Percentiles rank a stretch among this genome's conserved stretches.
Evolutionary conservation across 345 rosid genomes (phyloP).

Genomic region (Sonneratia alba): DNA sequence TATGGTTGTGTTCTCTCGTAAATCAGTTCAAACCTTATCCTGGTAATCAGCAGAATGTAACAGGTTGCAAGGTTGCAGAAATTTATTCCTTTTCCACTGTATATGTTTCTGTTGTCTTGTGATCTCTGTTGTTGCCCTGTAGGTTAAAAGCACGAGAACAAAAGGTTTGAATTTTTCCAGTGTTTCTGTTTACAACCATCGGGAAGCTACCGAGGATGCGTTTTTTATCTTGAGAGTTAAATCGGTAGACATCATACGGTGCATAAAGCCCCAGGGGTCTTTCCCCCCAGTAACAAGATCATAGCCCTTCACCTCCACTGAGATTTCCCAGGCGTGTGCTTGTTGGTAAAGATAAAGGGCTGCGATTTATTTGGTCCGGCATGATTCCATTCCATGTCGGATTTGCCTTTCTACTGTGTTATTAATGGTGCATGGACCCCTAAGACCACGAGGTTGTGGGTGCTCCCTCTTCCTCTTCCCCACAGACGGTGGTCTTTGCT

Average conservation of each 20-base stretch:
- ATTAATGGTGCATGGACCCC: neutral
- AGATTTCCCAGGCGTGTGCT: too few species aligned
- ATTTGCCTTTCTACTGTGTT: neutral
- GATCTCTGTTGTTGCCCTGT: neutral
- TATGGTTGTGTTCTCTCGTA: neutral
- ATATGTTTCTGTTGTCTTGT: neutral
- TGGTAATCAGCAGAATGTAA: neutral
- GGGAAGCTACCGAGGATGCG: neutral
- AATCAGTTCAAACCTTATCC: neutral
- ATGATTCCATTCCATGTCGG: neutral
- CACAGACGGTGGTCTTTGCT: slow-evolving; percentile 4
- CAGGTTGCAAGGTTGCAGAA: neutral
- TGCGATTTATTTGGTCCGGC: neutral
- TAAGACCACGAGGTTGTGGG: neutral
- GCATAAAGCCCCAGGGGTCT: neutral
- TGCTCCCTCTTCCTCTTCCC: neutral
- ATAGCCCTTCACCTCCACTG: too few species aligned
- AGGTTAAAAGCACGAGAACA: neutral
- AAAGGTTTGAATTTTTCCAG: neutral
- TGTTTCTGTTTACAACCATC: neutral
- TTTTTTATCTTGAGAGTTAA: neutral
- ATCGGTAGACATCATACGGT: neutral
- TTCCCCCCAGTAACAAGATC: neutral
- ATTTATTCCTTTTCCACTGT: neutral
- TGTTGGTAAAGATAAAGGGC: neutral